A percentile compares a stretch with the other conserved stretches of the same genome.
These are phyloP conservation scores for Nannochloris sp. DNA, from an alignment of 139 green algal species.

Conservation along the genomic window DNA sequence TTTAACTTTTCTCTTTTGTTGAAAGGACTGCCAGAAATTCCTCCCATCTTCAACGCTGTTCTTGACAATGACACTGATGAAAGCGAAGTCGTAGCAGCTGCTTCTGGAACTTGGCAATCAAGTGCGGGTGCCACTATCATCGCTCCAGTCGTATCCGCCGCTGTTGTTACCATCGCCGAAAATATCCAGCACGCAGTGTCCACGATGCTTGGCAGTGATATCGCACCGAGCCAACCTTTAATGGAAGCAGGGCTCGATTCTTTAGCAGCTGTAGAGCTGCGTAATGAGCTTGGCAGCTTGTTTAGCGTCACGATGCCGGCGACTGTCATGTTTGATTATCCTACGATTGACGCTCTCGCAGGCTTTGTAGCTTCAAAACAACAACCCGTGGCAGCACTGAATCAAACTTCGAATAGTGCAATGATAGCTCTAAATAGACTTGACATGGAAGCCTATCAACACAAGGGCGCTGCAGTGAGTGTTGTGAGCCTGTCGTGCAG, in stretches of 20 bases:
- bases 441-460: neutral
- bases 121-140: too few species aligned
- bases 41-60: neutral
- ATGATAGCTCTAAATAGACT: neutral
- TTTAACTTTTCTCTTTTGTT: neutral
- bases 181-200: conserved; percentile 8
- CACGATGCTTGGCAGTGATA: neutral
- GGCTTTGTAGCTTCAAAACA: neutral
- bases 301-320: conserved; percentile 30
- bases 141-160: neutral
- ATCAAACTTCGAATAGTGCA: neutral
- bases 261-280: conserved; percentile 70
- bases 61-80: neutral
- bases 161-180: neutral
- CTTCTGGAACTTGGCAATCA: too few species aligned
- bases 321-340: conserved; percentile 64
- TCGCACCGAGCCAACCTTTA: conserved; percentile 26
- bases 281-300: conserved; percentile 44
- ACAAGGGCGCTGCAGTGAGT: neutral
- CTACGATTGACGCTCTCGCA: conserved; percentile 10
- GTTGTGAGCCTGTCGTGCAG: conserved; percentile 11
- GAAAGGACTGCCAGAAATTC: neutral
- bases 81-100: too few species aligned
- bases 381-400: neutral
- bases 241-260: conserved; percentile 51